Conservation (phyloP, 345 rosid species). For the Rhizophora mangle region DNA sequence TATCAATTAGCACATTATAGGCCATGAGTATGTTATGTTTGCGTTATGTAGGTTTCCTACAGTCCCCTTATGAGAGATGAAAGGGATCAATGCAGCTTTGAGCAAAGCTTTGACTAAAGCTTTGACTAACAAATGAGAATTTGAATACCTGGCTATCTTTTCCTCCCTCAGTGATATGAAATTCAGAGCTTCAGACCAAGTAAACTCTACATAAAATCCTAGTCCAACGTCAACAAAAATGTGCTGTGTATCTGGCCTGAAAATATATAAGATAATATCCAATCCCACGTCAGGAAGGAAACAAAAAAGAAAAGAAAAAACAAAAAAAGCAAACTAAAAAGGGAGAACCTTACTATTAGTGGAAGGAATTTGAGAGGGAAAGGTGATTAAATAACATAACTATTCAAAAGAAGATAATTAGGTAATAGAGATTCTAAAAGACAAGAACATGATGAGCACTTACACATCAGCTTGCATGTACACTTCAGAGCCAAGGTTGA, state of each 20-base stretch:
- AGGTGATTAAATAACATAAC: background rate
- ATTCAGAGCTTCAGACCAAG: slow-evolving; percentile 75
- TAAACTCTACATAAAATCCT: slow-evolving; percentile 81
- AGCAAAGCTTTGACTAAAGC: no score
- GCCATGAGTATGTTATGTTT: no score
- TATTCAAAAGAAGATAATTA: background rate
- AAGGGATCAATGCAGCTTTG: no score
- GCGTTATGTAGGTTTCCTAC: no score
- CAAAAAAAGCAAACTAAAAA: no score
- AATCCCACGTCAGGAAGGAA: background rate
- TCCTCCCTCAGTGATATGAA: slow-evolving; percentile 60
- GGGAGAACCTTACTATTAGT: background rate
- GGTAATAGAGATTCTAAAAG: background rate
- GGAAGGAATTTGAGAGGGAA: background rate
- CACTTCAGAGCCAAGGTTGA: slow-evolving; percentile 94
- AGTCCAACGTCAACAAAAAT: slow-evolving; percentile 72
- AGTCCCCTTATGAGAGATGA: no score
- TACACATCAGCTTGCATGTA: slow-evolving; percentile 96
- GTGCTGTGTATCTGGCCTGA: slow-evolving; percentile 64
- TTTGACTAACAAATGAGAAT: background rate
- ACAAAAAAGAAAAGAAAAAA: background rate
- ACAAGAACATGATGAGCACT: slow-evolving; percentile 19
- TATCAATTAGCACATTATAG: no score
- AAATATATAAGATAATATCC: slow-evolving; percentile 12
- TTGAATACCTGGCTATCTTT: slow-evolving; percentile 37